These are phyloP conservation scores for Geranium incanum DNA, from an alignment of 441 rosid genomes.

Conservation along the genomic window DNA sequence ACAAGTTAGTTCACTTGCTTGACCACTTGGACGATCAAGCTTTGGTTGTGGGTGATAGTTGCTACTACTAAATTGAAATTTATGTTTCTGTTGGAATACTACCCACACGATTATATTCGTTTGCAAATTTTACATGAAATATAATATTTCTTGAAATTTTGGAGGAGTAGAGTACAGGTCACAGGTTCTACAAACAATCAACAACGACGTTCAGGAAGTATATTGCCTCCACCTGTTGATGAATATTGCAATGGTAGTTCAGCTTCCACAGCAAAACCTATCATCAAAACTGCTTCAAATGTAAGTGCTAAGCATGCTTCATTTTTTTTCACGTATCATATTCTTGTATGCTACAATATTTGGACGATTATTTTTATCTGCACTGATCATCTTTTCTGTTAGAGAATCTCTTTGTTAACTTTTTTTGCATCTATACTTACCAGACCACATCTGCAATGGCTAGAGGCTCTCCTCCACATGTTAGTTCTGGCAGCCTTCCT, in stretches of 20 bases:
- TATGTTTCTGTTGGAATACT: background rate
- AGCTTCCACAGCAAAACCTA: constrained; percentile 40
- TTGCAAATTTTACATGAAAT: background rate
- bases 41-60: background rate
- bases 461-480: constrained; percentile 74
- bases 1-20: too few relatives aligned
- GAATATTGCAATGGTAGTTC: constrained; percentile 36
- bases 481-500: constrained; percentile 65
- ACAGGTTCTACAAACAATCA: constrained; percentile 43
- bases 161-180: constrained; percentile 54
- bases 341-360: background rate
- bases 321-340: background rate
- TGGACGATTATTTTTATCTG: background rate
- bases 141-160: constrained; percentile 1
- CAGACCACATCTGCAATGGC: constrained; percentile 41
- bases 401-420: background rate
- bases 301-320: constrained; percentile 28
- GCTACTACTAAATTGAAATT: background rate
- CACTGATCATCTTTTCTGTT: background rate
- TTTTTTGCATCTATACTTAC: constrained; percentile 13
- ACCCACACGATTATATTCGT: background rate
- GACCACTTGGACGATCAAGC: too few relatives aligned
- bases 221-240: constrained; percentile 56
- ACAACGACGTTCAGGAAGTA: constrained; percentile 44
- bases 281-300: constrained; percentile 31